Evolutionary conservation across 495 filamentous ascomycete species (phyloP), one percentile per base, ranked within the genome.

Genomic region (Aspergillus affinis): DNA sequence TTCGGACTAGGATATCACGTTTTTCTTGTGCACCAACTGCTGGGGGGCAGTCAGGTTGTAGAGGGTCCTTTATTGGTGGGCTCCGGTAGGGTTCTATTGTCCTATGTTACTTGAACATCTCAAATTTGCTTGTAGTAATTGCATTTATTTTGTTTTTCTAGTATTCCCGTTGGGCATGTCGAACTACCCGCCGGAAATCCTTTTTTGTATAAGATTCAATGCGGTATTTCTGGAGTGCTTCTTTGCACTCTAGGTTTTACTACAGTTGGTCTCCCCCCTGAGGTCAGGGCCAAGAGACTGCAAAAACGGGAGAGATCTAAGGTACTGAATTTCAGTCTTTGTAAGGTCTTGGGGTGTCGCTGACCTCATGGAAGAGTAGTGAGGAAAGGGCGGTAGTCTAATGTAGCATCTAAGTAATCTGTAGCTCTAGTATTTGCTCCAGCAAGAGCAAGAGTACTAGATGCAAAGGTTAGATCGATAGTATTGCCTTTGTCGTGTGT

Each of bases 181-280:
- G 41, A 45, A 45, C 41, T 45, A 45, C 41, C 41, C 41, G 41
- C 41, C 41, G 41, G 41, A 45, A 45, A 45, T 45, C 41, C 17
- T 45, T 45, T 45, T 45, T 8, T 8, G 41, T 45, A 45, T 9
- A 45, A 17, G 41, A 45, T 45, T 45, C 41, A 8, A 8, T 45
- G 41, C 41, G 41, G 41, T 45, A 45, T 45, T 45, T 45, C 41
- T n/a, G n/a, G n/a, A n/a, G n/a, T n/a, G n/a, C n/a, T n/a, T n/a
- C n/a, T n/a, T n/a, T n/a, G n/a, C n/a, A 45, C 17, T 45, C 41
- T 45, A 45, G 41, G 17, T 45, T 45, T 17, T 45, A 45, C 17
- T 45, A 45, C 8, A 17, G 8, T 45, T 45, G 41, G 41, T 45
- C 41, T 45, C 17, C 41, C 41, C 17, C 41, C 17, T 45, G 41